These are phyloP conservation scores for Spathaspora gorwiae DNA, from an alignment of 805 yeast species.

Conservation along the genomic window DNA sequence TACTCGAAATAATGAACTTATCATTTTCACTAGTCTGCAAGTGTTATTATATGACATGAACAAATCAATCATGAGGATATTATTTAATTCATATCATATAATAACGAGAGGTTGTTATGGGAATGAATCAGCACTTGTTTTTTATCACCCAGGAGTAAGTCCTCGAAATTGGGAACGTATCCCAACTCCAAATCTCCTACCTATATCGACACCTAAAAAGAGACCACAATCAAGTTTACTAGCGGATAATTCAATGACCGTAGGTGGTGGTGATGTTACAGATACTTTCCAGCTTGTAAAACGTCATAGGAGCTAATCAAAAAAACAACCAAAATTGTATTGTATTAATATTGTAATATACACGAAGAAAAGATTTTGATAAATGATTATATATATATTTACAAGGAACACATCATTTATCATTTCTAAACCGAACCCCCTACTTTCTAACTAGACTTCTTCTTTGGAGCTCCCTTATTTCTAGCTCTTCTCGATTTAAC, in stretches of 20 bases:
- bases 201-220: neutral
- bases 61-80: neutral
- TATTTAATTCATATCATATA: neutral
- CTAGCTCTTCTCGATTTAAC: slow-evolving; percentile 68
- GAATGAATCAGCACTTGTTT: neutral
- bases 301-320: slow-evolving; percentile 1
- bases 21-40: neutral
- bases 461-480: slow-evolving; percentile 86
- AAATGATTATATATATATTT: slow-evolving; percentile 3
- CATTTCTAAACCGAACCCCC: neutral
- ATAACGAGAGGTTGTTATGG: neutral
- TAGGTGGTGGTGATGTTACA: slow-evolving; percentile 10
- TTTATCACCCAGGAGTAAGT: neutral
- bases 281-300: slow-evolving; percentile 21
- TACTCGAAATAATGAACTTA: neutral
- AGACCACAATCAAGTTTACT: neutral
- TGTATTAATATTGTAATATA: slow-evolving; percentile 5
- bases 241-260: neutral
- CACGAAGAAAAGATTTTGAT: slow-evolving; percentile 1
- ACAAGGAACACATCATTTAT: slow-evolving; percentile 2
- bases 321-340: neutral
- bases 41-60: neutral
- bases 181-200: too few relatives aligned
- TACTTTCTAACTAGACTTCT: slow-evolving; percentile 32
- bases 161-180: neutral